Conservation (phyloP, 2,329 filamentous ascomycete species). For the Aspergillus fructus region DNA sequence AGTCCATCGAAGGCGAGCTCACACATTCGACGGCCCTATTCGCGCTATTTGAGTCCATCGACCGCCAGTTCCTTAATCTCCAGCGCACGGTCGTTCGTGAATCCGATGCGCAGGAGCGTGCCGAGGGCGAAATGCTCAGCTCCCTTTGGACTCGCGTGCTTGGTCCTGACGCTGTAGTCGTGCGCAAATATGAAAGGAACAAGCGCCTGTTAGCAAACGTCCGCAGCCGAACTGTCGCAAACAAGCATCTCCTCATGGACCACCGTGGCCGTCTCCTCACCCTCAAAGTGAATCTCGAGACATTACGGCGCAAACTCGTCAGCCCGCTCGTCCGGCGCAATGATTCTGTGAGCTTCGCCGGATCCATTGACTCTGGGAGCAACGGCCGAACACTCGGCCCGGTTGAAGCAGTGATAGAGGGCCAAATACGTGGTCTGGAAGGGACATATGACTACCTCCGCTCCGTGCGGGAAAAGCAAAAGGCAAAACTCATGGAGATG, state of each 20-base stretch:
- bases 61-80: constrained; percentile 85
- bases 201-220: constrained; percentile 74
- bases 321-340: constrained; percentile 75
- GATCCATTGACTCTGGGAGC: constrained; percentile 25
- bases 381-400: constrained; percentile 61
- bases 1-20: constrained; percentile 81
- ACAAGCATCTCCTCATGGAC: constrained; percentile 82
- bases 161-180: constrained; percentile 68
- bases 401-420: constrained; percentile 60
- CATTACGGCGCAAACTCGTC: constrained; percentile 77
- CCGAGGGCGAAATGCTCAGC: constrained; percentile 77
- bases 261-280: constrained; percentile 82
- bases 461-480: constrained; percentile 73
- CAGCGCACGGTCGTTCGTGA: constrained; percentile 83
- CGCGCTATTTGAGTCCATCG: constrained; percentile 85
- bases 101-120: constrained; percentile 73
- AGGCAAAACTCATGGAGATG: constrained; percentile 77
- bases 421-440: constrained; percentile 80
- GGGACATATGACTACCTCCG: constrained; percentile 77
- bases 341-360: constrained; percentile 48
- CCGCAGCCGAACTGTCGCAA: constrained; percentile 76
- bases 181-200: constrained; percentile 94
- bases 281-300: constrained; percentile 83
- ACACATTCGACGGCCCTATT: constrained; percentile 78
- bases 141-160: constrained; percentile 84